Conservation (phyloP, 305 asterid species). For the Stenogyne calaminthoides region DNA sequence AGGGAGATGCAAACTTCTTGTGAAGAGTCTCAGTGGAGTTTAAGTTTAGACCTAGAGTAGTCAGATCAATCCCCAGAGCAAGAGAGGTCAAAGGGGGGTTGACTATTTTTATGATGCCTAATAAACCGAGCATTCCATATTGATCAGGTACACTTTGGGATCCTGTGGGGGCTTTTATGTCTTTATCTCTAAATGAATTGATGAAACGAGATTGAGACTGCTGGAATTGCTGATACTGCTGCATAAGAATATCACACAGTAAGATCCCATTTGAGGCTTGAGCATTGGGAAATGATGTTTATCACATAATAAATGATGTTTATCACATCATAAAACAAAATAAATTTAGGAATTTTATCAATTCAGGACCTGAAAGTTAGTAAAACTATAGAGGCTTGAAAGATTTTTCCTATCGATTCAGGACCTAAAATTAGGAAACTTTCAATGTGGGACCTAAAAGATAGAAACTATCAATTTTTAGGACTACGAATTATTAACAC, state of each 20-base stretch:
- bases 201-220: constrained; percentile 70
- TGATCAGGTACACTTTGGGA: constrained; percentile 56
- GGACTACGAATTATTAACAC: too few relatives aligned
- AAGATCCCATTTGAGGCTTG: constrained; percentile 28
- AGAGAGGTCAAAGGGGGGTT: constrained; percentile 71
- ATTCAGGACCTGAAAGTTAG: too few relatives aligned
- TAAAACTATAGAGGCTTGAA: too few relatives aligned
- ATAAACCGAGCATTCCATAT: constrained; percentile 75
- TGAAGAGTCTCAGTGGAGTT: constrained; percentile 79
- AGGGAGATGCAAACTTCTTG: constrained; percentile 87
- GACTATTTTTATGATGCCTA: constrained; percentile 61
- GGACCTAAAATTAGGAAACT: too few relatives aligned
- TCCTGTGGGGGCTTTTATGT: constrained; percentile 51
- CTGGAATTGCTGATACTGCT: constrained; percentile 78
- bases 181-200: constrained; percentile 67
- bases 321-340: neutral
- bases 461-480: too few relatives aligned
- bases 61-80: constrained; percentile 78
- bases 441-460: too few relatives aligned
- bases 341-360: too few relatives aligned
- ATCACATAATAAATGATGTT: too few relatives aligned
- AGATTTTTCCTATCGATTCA: too few relatives aligned
- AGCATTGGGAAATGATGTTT: neutral
- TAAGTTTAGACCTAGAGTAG: constrained; percentile 79
- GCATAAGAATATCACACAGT: constrained; percentile 43